Evolutionary conservation across 257 asterid genomes (phyloP).

Genomic region (Nicotiana otophora): DNA sequence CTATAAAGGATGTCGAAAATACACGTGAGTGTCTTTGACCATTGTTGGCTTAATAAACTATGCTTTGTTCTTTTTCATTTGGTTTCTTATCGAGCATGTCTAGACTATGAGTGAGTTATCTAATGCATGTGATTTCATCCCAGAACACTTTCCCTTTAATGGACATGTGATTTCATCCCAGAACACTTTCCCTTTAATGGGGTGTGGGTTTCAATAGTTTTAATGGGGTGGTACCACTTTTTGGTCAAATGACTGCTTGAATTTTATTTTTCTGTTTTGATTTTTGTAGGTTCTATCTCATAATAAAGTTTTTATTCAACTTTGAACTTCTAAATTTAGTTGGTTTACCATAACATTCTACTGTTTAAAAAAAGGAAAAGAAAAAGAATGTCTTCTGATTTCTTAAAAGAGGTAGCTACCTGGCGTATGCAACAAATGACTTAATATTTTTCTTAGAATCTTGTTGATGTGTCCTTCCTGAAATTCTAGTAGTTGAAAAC

Average conservation of each 20-base stretch:
- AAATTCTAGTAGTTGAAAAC: background rate
- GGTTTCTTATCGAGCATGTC: background rate
- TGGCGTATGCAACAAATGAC: background rate
- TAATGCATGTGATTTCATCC: background rate
- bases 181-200: background rate
- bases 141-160: background rate
- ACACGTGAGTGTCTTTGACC: conserved; percentile 60
- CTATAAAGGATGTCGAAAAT: conserved; percentile 96
- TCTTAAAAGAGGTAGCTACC: background rate
- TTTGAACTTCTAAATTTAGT: background rate
- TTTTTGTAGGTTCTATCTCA: background rate
- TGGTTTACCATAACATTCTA: background rate
- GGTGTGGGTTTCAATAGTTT: background rate
- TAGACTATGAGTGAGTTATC: background rate
- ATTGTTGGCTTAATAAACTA: background rate
- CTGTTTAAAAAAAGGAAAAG: background rate
- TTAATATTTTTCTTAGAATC: background rate
- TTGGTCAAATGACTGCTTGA: background rate
- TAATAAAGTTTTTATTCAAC: background rate
- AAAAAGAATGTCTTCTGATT: background rate
- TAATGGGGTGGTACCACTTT: background rate
- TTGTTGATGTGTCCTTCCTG: background rate
- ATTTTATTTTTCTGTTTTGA: background rate
- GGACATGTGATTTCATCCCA: background rate
- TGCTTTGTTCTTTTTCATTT: background rate